Evolutionary conservation across 1,284 basidiomycete genomes (phyloP).

Genomic region (Melampsora abietis-canadensis): DNA sequence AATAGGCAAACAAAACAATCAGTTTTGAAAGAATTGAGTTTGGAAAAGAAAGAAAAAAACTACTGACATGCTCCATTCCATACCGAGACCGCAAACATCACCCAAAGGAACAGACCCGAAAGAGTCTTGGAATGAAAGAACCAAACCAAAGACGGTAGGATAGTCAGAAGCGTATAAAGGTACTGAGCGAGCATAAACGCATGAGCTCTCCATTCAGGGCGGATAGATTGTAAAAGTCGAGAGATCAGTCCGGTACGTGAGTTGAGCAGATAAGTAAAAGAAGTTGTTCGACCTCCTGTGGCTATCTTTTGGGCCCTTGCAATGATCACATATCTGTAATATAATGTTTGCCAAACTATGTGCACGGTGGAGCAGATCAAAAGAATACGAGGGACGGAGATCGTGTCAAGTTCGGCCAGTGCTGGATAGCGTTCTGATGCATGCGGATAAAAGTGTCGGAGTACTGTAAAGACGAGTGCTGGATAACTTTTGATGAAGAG

Average conservation of each 20-base stretch:
- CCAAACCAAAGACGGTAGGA: constrained; percentile 48
- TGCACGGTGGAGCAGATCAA: constrained; percentile 42
- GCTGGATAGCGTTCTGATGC: constrained; percentile 30
- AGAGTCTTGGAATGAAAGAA: constrained; percentile 50
- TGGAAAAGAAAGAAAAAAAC: not conserved
- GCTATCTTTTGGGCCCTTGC: constrained; percentile 51
- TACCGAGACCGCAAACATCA: constrained; percentile 48
- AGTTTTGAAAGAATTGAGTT: constrained; percentile 4
- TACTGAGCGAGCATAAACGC: constrained; percentile 9
- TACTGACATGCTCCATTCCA: constrained; percentile 50
- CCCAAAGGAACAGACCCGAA: constrained; percentile 48
- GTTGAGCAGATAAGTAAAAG: constrained; percentile 51
- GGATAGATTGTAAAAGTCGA: not conserved
- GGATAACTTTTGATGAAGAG: constrained; percentile 26
- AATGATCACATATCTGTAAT: constrained; percentile 51
- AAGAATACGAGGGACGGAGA: constrained; percentile 9
- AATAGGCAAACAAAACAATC: constrained; percentile 31
- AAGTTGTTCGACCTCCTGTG: constrained; percentile 50
- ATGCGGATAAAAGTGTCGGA: constrained; percentile 42
- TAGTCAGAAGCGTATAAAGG: constrained; percentile 51
- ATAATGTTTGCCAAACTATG: constrained; percentile 50
- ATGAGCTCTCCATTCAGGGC: constrained; percentile 29
- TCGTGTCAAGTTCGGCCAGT: constrained; percentile 23
- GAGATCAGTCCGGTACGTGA: constrained; percentile 47
- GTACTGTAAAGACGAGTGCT: constrained; percentile 39